Evolutionary conservation across 1,284 basidiomycete genomes (phyloP).

Genomic region (Sporisorium scitamineum): DNA sequence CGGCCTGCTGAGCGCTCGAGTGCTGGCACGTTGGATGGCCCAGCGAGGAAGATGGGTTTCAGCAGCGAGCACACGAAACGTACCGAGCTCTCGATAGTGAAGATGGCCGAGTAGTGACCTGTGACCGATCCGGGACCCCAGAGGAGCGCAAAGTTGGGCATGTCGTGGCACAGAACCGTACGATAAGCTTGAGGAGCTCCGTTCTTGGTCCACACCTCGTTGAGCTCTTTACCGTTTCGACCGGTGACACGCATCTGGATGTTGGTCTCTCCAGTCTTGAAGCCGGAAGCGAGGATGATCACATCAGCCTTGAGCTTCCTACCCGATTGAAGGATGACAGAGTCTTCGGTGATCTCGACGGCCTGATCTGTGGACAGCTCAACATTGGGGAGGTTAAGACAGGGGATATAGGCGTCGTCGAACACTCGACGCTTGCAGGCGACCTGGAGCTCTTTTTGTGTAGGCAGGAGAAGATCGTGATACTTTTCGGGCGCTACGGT

Average conservation of each 20-base stretch:
- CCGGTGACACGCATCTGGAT: slow-evolving; percentile 40
- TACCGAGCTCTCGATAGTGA: slow-evolving; percentile 32
- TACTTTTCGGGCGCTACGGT: slow-evolving; percentile 53
- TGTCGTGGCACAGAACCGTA: slow-evolving; percentile 38
- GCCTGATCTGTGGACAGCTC: slow-evolving; percentile 38
- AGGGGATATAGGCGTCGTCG: slow-evolving; percentile 47
- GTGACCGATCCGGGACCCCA: slow-evolving; percentile 55
- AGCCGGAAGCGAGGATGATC: slow-evolving; percentile 47
- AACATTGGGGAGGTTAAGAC: slow-evolving; percentile 40
- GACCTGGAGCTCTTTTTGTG: slow-evolving; percentile 38
- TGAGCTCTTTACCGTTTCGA: slow-evolving; percentile 32
- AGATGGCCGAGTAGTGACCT: slow-evolving; percentile 48
- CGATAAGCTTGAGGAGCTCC: slow-evolving; percentile 50
- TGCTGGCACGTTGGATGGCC: neutral
- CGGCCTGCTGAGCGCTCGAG: slow-evolving; percentile 18
- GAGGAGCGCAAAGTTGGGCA: slow-evolving; percentile 55
- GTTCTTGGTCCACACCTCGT: slow-evolving; percentile 36
- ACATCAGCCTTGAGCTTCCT: slow-evolving; percentile 43
- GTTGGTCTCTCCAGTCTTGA: slow-evolving; percentile 37
- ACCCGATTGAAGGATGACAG: slow-evolving; percentile 39
- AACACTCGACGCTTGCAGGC: slow-evolving; percentile 58
- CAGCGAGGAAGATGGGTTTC: slow-evolving; percentile 27
- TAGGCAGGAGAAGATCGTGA: slow-evolving; percentile 55
- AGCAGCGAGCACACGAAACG: slow-evolving; percentile 27
- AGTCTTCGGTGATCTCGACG: slow-evolving; percentile 28